Conservation (phyloP, 108 stramenopile species). For the Nitzschia sp. region DNA sequence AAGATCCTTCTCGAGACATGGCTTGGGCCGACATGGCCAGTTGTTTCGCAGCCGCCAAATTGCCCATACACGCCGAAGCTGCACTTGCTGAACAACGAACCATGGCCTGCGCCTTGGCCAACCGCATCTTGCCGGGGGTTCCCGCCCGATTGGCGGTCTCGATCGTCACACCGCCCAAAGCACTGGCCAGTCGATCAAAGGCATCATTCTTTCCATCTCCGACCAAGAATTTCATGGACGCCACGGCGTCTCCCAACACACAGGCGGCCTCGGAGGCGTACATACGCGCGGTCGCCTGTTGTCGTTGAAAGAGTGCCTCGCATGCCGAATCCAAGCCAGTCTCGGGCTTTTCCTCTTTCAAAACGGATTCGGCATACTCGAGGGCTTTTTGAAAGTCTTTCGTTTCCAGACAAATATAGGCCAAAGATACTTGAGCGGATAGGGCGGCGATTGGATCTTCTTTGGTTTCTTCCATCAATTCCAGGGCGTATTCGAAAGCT, state of each 20-base stretch:
- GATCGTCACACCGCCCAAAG: slow-evolving; percentile 36
- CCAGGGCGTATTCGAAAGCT: slow-evolving; percentile 21
- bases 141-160: slow-evolving; percentile 16
- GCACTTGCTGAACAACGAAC: slow-evolving; percentile 50
- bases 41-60: slow-evolving; percentile 47
- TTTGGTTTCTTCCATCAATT: slow-evolving; percentile 4
- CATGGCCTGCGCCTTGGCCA: slow-evolving; percentile 51
- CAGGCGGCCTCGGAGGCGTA: slow-evolving; percentile 70
- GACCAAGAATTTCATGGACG: slow-evolving; percentile 48
- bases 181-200: slow-evolving; percentile 52
- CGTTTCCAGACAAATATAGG: slow-evolving; percentile 58
- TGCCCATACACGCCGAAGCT: slow-evolving; percentile 29
- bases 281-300: slow-evolving; percentile 55
- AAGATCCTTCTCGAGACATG: slow-evolving; percentile 26
- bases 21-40: slow-evolving; percentile 60
- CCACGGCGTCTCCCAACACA: slow-evolving; percentile 40
- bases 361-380: slow-evolving; percentile 39
- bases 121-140: slow-evolving; percentile 23
- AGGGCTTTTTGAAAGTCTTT: slow-evolving; percentile 45
- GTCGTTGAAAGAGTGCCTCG: slow-evolving; percentile 24
- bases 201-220: slow-evolving; percentile 52
- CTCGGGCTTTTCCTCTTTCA: slow-evolving; percentile 10
- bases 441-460: slow-evolving; percentile 7
- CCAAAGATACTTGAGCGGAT: slow-evolving; percentile 48
- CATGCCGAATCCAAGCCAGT: not conserved